Evolutionary conservation across 192 early-diverging fungal species (phyloP).

Genomic region (Funneliformis mosseae): DNA sequence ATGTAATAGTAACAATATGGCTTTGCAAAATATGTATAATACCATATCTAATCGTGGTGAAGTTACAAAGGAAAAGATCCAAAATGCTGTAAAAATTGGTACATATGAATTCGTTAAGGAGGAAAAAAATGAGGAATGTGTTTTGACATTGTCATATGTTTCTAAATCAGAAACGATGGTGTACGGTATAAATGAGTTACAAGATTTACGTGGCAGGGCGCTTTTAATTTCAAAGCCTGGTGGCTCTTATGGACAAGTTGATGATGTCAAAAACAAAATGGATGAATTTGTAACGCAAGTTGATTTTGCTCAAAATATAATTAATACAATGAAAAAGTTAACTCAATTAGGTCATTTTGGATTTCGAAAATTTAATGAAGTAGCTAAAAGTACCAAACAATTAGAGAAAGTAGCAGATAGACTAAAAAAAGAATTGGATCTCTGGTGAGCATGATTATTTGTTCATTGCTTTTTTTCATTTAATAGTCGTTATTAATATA

Average conservation of each 20-base stretch:
- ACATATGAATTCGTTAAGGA: slow-evolving; percentile 20
- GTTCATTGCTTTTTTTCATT: not conserved
- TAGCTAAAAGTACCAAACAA: not conserved
- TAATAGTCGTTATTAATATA: not conserved
- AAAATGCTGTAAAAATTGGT: slow-evolving; percentile 16
- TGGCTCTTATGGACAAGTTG: not conserved
- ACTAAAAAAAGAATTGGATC: slow-evolving; percentile 16
- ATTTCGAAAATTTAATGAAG: slow-evolving; percentile 26
- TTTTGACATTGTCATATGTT: slow-evolving; percentile 18
- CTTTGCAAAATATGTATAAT: slow-evolving; percentile 30
- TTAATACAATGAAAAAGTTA: slow-evolving; percentile 15
- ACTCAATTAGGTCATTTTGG: slow-evolving; percentile 36
- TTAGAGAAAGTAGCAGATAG: not conserved
- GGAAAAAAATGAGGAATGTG: slow-evolving; percentile 25
- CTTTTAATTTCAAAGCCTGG: slow-evolving; percentile 29
- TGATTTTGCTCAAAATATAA: slow-evolving; percentile 30
- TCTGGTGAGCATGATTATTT: not conserved
- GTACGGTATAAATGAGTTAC: slow-evolving; percentile 23
- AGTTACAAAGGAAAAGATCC: slow-evolving; percentile 32
- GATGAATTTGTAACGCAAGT: slow-evolving; percentile 34
- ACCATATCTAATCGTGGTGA: slow-evolving; percentile 34
- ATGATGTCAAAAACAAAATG: not conserved
- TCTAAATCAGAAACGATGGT: not conserved
- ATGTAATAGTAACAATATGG: slow-evolving; percentile 29
- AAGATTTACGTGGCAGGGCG: slow-evolving; percentile 35